Evolutionary conservation across 1,284 basidiomycete genomes (phyloP).

Genomic region (Marasmius sp.): DNA sequence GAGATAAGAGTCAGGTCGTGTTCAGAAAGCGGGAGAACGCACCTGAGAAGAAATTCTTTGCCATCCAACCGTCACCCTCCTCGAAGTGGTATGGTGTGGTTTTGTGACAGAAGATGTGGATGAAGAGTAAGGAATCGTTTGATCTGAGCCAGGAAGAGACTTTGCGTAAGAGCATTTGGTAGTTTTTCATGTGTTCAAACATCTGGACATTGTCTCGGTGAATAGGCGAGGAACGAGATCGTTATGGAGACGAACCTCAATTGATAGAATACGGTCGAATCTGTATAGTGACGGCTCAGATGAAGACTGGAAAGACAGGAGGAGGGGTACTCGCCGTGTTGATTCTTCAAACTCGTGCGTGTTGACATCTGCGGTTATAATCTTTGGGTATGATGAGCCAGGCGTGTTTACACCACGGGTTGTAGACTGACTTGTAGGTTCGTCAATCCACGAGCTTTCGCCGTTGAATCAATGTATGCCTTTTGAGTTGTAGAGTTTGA

Average conservation of each 20-base stretch:
- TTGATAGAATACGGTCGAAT: constrained; percentile 75
- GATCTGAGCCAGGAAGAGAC: constrained; percentile 70
- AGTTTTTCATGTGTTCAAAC: constrained; percentile 87
- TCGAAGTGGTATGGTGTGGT: constrained; percentile 75
- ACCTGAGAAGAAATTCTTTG: constrained; percentile 77
- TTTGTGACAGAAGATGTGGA: constrained; percentile 77
- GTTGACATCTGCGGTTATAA: constrained; percentile 77
- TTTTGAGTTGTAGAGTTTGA: constrained; percentile 79
- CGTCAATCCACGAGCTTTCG: constrained; percentile 50
- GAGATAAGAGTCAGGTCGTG: constrained; percentile 10
- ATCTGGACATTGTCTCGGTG: constrained; percentile 40
- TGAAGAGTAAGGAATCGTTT: constrained; percentile 58
- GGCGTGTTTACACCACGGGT: neutral
- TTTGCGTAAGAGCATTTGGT: constrained; percentile 65
- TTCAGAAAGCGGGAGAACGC: neutral
- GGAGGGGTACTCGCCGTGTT: constrained; percentile 38
- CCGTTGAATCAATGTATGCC: constrained; percentile 58
- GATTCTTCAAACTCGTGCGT: constrained; percentile 56
- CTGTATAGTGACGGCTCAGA: constrained; percentile 28
- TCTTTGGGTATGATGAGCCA: constrained; percentile 27
- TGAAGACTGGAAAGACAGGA: neutral
- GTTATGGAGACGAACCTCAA: constrained; percentile 46
- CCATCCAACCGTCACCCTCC: constrained; percentile 77
- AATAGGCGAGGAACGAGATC: neutral
- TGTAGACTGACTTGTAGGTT: constrained; percentile 50